Evolutionary conservation across 441 rosid species (phyloP).

Genomic region (Populus hybrid): DNA sequence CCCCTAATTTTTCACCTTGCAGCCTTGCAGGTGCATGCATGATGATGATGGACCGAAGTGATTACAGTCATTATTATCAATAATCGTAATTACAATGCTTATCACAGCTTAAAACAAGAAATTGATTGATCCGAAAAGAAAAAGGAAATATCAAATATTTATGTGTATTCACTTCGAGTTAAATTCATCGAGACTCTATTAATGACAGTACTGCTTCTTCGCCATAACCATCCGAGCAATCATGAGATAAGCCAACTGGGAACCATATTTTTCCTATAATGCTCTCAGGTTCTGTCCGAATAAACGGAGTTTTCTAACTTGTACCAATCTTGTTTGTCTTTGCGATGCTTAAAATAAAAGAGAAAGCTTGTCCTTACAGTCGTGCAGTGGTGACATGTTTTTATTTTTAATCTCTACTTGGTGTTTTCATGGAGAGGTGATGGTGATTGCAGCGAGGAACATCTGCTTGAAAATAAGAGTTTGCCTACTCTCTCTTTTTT

Average conservation of each 20-base stretch:
- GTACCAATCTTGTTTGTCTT: neutral
- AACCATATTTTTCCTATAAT: neutral
- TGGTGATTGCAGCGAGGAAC: neutral
- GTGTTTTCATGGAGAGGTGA: neutral
- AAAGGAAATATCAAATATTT: no score
- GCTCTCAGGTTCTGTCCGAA: neutral
- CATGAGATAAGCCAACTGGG: neutral
- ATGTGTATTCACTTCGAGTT: neutral
- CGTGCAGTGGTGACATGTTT: neutral
- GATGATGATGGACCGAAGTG: neutral
- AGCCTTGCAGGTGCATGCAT: no score
- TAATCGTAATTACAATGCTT: neutral
- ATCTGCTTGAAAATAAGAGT: no score
- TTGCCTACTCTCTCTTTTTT: no score
- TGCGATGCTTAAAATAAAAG: neutral
- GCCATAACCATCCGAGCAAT: neutral
- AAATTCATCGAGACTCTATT: neutral
- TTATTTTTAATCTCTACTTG: no score
- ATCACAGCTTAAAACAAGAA: neutral
- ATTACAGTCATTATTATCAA: neutral
- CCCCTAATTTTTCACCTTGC: neutral
- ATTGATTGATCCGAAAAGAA: neutral
- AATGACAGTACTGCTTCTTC: neutral
- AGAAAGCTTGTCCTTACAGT: neutral
- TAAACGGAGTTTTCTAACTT: neutral